phyloP scores from a whole-genome alignment of 305 asterid species.

The Fraxinus floribunda region DNA sequence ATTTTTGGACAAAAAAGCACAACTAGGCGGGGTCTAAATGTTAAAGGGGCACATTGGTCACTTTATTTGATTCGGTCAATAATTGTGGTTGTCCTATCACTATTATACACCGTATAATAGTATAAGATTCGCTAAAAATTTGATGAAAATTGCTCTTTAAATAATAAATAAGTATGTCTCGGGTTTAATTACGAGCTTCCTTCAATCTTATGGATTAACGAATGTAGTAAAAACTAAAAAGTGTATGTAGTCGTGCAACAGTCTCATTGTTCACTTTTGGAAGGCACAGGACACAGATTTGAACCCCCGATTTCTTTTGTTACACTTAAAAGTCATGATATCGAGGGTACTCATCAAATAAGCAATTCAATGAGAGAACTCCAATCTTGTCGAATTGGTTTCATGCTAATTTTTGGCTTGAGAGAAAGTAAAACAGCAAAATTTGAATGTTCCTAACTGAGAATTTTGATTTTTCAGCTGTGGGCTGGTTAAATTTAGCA shows the following conservation, averaged over 20 bases:
- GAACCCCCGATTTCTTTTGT: background rate
- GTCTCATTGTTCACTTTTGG: background rate
- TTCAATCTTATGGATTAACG: background rate
- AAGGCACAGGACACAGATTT: background rate
- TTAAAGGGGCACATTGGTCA: too few relatives aligned
- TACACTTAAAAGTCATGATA: background rate
- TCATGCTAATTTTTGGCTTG: background rate
- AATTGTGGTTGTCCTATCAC: too few relatives aligned
- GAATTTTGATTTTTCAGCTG: too few relatives aligned
- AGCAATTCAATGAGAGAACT: background rate
- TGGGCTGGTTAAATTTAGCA: too few relatives aligned
- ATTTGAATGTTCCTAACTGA: background rate
- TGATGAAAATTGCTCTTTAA: too few relatives aligned
- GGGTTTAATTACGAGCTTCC: background rate
- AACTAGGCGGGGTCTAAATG: background rate
- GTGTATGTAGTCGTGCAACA: background rate
- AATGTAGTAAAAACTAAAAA: background rate
- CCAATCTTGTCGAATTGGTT: background rate
- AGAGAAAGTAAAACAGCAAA: background rate
- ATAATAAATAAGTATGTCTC: too few relatives aligned
- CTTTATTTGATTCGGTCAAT: too few relatives aligned
- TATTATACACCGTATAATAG: too few relatives aligned
- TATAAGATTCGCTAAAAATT: too few relatives aligned
- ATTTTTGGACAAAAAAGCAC: background rate
- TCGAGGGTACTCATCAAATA: background rate